Evolutionary conservation across 139 green algal genomes (phyloP).

Genomic region (Raphidocelis subcapitata): DNA sequence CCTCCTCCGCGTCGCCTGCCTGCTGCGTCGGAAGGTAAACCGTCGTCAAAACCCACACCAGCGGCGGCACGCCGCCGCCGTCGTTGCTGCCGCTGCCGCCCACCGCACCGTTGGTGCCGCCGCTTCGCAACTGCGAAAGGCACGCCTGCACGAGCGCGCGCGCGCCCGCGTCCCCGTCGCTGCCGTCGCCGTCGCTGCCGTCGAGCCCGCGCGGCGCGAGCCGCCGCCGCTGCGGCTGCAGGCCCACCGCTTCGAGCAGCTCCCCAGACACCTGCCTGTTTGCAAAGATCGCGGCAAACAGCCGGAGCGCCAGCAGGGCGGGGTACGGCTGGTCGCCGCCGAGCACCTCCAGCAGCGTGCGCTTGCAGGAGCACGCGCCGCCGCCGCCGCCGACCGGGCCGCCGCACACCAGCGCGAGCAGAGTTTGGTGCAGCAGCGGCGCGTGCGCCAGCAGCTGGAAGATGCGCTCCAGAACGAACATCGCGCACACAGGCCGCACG

Average conservation of each 20-base stretch:
- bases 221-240: slow-evolving; percentile 19
- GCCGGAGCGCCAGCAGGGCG: slow-evolving; percentile 28
- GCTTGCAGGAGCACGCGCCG: not conserved
- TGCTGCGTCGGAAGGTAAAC: too few species aligned
- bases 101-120: not conserved
- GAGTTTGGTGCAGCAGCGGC: slow-evolving; percentile 48
- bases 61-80: not conserved
- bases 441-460: slow-evolving; percentile 61
- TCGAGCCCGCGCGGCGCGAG: not conserved
- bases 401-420: slow-evolving; percentile 39
- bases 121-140: not conserved
- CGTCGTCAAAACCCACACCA: not conserved
- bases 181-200: not conserved
- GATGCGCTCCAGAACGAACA: slow-evolving; percentile 80
- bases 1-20: too few species aligned
- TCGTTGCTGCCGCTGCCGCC: slow-evolving; percentile 18
- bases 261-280: slow-evolving; percentile 19
- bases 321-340: not conserved
- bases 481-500: slow-evolving; percentile 21
- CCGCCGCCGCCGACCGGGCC: not conserved
- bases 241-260: slow-evolving; percentile 31
- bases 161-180: not conserved
- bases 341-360: slow-evolving; percentile 15
- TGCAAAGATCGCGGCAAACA: slow-evolving; percentile 36
- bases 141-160: not conserved